Evolutionary conservation across 768 basidiomycete genomes (phyloP).

Genomic region (Tylopilus sp.): DNA sequence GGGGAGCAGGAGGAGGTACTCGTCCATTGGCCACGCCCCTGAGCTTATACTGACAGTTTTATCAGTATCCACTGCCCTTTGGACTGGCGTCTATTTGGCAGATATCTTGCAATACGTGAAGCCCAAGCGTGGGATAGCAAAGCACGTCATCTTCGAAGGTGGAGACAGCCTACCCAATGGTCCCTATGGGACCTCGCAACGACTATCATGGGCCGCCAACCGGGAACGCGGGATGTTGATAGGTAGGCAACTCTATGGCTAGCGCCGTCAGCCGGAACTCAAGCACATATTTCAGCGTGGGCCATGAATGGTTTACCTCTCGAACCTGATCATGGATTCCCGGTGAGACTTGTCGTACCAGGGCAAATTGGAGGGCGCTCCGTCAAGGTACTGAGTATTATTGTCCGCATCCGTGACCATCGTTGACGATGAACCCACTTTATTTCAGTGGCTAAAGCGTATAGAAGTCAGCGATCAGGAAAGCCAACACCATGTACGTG

Average conservation of each 20-base stretch:
- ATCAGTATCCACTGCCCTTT: slow-evolving; percentile 49
- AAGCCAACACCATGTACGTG: slow-evolving; percentile 47
- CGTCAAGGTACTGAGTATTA: slow-evolving; percentile 32
- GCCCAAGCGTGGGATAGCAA: slow-evolving; percentile 36
- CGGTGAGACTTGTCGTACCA: slow-evolving; percentile 60
- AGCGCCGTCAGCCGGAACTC: not conserved
- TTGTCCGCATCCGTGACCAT: not conserved
- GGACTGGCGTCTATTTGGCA: slow-evolving; percentile 55
- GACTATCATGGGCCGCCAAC: slow-evolving; percentile 44
- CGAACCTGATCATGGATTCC: slow-evolving; percentile 63
- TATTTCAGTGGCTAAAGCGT: slow-evolving; percentile 48
- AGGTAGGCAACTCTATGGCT: slow-evolving; percentile 14
- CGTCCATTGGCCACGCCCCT: not conserved
- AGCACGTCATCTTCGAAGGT: slow-evolving; percentile 60
- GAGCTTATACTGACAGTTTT: not conserved
- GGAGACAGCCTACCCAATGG: slow-evolving; percentile 55
- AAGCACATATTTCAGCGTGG: slow-evolving; percentile 33
- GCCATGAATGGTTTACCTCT: slow-evolving; percentile 60
- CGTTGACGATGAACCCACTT: not conserved
- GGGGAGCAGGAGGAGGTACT: slow-evolving; percentile 47
- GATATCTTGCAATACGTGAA: slow-evolving; percentile 49
- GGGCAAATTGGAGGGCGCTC: slow-evolving; percentile 61
- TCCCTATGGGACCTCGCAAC: slow-evolving; percentile 54
- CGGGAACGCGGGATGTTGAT: slow-evolving; percentile 50
- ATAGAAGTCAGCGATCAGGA: slow-evolving; percentile 52